Base-by-base conservation (phyloP, 148 eudicot genomes). In the Silene latifolia region DNA sequence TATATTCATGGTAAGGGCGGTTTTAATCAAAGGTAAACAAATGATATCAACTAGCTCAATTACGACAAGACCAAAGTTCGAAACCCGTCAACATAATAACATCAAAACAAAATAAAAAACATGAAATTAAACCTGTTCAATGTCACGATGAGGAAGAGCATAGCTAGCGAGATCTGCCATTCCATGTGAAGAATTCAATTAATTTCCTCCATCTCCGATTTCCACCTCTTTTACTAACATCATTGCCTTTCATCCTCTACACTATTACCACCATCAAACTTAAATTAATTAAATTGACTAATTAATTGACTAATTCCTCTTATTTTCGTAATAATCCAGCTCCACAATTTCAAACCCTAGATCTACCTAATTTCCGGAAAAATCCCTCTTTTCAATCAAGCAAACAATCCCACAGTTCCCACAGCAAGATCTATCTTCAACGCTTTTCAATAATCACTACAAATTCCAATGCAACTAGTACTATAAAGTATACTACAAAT, bases 161-260 rank as follows among this genome's bases (percentile, higher is more conserved):
- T 78, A 80, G 70, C 88, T 87, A 86, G 82, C 86, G 85, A 85
- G 93, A 91, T 91, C 93, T 91, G 97, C 98, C 98, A 93, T 91
- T 93, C 98, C 92, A 93, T 89, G 98, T 84, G 90, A 88, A 67
- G 79, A 82, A 82, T 65, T 81, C 78, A 78, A 80, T 67, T 76
- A 87, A 70, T 82, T 86, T 76, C 91, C 86, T 72, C 81, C 89
- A 63, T 80, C 85, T 80, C 64, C 86, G 76, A 80, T 76, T 77
- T 23, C 64, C 72, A 13, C 72, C 72, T 51, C 73, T 51, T 44
- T 47, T 21, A 2, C 59, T 79, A 79, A 72, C 82, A 84, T 63
- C 80, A 82, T 67, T 72, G 70, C 91, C 90, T 81, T 87, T 88
- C 98, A 87, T 91, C 89, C 86, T 93, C 98, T 87, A 80, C 78